Evolutionary conservation across 169 alveolate genomes (phyloP).

Genomic region (Plasmodium berghei): DNA sequence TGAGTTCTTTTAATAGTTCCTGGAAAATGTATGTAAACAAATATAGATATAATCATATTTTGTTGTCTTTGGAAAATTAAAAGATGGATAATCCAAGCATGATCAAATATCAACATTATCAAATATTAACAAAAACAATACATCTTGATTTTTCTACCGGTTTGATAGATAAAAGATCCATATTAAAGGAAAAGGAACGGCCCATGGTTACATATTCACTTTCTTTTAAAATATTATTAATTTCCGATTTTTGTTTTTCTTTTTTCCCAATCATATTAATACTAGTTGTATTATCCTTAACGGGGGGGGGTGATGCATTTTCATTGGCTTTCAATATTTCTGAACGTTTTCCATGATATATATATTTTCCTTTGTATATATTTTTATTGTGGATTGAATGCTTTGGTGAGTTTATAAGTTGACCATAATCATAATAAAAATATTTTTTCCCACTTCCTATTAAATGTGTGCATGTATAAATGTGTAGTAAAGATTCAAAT

Average conservation of each 20-base stretch:
- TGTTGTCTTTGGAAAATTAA: not conserved
- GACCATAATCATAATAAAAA: too few relatives aligned
- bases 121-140: not conserved
- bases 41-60: not conserved
- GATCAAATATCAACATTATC: not conserved
- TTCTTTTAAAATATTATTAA: constrained; percentile 51
- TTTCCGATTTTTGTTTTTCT: constrained; percentile 34
- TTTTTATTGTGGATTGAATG: too few relatives aligned
- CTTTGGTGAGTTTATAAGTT: too few relatives aligned
- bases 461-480: too few relatives aligned
- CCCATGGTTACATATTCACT: constrained; percentile 34
- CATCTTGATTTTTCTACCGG: constrained; percentile 20
- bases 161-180: constrained; percentile 27
- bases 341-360: too few relatives aligned
- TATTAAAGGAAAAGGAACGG: constrained; percentile 60
- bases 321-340: too few relatives aligned
- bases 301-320: too few relatives aligned
- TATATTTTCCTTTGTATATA: too few relatives aligned
- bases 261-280: not conserved
- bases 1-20: constrained; percentile 67
- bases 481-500: too few relatives aligned
- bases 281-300: not conserved
- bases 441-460: too few relatives aligned
- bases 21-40: not conserved
- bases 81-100: not conserved